Base-by-base conservation (phyloP, 768 basidiomycete species). In the Gyrodon lividus region DNA sequence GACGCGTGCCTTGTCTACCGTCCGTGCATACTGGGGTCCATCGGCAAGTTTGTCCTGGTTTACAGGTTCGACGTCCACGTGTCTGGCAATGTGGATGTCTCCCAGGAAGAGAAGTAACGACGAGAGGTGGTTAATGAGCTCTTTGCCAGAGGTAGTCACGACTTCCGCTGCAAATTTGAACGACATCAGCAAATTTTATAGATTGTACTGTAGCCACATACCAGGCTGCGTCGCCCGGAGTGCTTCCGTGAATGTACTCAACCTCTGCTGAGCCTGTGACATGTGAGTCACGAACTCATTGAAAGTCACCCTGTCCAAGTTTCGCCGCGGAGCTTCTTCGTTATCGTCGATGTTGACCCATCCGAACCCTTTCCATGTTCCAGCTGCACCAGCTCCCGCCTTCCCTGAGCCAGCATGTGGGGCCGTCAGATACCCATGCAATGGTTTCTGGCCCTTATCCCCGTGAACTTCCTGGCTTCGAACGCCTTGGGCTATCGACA, bases 401-500 rank as follows among this genome's bases (percentile, higher is more conserved):
- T 74, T 66, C 2, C 72, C 70, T 2, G 75, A 57, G 5, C 75
- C 76, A 31, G 76, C 64, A 50, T 71, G 67, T 0, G 63, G 59
- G 12, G 71, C 65, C 24, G 61, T 58, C 48, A 78, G 60, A 19
- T 71, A 67, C 16, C 75, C 77, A 28, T 64, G 58, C 24, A 76
- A 35, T 24, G 65, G 71, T 56, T 69, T 77, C 22, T 62, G 57
- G n/a, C 66, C 64, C 19, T 48, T 38, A 22, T 53, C 56, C 20
- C 42, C 47, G 19, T 60, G 47, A 8, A 51, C 40, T 30, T 62
- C 63, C 20, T 64, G 58, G 35, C 54, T 56, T 51, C 72, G 58
- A 53, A 67, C 61, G 2, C 56, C 57, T 55, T 87, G 83, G 5
- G 86, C 82, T 60, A 87, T 83, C 4, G 74, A 70, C 2, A 87